phyloP scores from a whole-genome alignment of 2,329 filamentous ascomycete genomes.

The Davidsoniella australis region DNA sequence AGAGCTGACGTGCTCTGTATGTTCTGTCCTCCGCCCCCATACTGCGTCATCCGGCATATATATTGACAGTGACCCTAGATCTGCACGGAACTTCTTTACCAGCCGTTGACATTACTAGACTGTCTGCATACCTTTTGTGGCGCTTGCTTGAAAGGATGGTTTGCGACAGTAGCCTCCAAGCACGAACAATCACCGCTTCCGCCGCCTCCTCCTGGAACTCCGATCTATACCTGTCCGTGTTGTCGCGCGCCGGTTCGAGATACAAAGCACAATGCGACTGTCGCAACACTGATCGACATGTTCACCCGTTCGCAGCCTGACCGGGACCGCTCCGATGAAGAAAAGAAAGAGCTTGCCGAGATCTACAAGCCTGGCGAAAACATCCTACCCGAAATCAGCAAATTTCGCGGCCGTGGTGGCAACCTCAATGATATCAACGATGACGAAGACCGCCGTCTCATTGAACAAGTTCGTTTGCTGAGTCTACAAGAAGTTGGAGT shows the following conservation, averaged over 20 bases:
- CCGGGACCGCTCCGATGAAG: slow-evolving; percentile 48
- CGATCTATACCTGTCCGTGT: slow-evolving; percentile 72
- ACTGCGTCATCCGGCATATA: not conserved
- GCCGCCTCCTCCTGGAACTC: slow-evolving; percentile 27
- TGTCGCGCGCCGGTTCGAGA: slow-evolving; percentile 76
- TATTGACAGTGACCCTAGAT: slow-evolving; percentile 41
- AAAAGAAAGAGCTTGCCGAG: slow-evolving; percentile 58
- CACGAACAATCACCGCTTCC: slow-evolving; percentile 33
- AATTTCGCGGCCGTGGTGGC: slow-evolving; percentile 20
- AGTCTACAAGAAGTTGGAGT: slow-evolving; percentile 54
- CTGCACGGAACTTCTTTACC: slow-evolving; percentile 86
- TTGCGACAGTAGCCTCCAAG: slow-evolving; percentile 55
- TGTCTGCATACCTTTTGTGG: slow-evolving; percentile 94
- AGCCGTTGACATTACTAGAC: slow-evolving; percentile 79
- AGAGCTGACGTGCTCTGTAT: slow-evolving; percentile 87
- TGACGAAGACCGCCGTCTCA: slow-evolving; percentile 50
- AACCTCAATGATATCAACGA: not conserved
- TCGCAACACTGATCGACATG: slow-evolving; percentile 81
- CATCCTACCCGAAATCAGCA: slow-evolving; percentile 46
- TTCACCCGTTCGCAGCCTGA: slow-evolving; percentile 65
- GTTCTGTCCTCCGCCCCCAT: slow-evolving; percentile 21
- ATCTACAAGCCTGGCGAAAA: slow-evolving; percentile 71
- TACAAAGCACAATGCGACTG: slow-evolving; percentile 77
- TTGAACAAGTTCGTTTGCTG: slow-evolving; percentile 55
- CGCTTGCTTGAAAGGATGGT: slow-evolving; percentile 92